phyloP scores from a whole-genome alignment of 2,329 filamentous ascomycete genomes.

The Colletotrichum lini region DNA sequence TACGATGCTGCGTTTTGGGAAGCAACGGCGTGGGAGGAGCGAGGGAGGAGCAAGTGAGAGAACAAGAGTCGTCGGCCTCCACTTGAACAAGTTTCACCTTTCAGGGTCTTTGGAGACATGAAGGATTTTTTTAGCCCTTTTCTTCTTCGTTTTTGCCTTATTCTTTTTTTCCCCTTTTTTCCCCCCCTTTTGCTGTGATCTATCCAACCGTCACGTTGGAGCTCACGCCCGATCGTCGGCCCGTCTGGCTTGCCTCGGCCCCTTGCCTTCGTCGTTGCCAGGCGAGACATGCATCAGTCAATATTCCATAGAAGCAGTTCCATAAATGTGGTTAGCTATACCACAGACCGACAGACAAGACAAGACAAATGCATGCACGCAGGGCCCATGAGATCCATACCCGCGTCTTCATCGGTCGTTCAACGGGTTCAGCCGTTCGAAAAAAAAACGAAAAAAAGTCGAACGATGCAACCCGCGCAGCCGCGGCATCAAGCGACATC shows the following conservation, averaged over 20 bases:
- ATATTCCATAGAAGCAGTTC: conserved; percentile 6
- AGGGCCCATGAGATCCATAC: conserved; percentile 13
- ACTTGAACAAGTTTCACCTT: conserved; percentile 41
- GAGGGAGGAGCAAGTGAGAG: neutral
- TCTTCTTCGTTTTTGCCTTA: neutral
- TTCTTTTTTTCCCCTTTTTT: too few relatives aligned
- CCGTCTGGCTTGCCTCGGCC: neutral
- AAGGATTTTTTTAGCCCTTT: neutral
- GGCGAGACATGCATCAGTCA: neutral
- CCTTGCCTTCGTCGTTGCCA: neutral
- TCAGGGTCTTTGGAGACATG: conserved; percentile 16
- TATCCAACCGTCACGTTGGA: too few relatives aligned
- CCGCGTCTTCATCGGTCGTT: neutral
- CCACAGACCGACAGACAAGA: too few relatives aligned
- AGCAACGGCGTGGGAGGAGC: too few relatives aligned
- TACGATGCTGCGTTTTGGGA: conserved; percentile 1
- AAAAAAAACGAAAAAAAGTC: neutral
- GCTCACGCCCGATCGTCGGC: too few relatives aligned
- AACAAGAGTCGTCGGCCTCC: conserved; percentile 9
- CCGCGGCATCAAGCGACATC: conserved; percentile 6
- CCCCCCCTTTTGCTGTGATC: too few relatives aligned
- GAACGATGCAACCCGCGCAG: conserved; percentile 25
- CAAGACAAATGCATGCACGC: conserved; percentile 6
- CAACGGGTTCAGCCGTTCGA: conserved; percentile 22
- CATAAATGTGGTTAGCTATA: neutral